Evolutionary conservation across 805 yeast species (phyloP), one percentile per base, ranked within the genome.

Genomic region (Wickerhamomyces xylosicus): DNA sequence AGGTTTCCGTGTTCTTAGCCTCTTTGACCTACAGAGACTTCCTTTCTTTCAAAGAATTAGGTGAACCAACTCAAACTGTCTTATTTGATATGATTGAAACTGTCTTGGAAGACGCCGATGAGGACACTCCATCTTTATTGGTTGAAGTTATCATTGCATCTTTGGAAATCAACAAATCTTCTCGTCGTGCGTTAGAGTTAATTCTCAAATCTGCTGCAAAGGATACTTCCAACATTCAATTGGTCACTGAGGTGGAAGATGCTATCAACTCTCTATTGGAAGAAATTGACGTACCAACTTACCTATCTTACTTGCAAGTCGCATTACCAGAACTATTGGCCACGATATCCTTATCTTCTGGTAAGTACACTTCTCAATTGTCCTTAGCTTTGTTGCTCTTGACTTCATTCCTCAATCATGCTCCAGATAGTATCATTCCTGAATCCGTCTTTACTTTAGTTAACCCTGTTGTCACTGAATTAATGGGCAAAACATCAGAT

Each of bases 111-210:
- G 80, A 74, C 1, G 72, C 92, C 0, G 83, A 77, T 34, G 95
- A 85, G 35, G 97, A 89, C 50, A 72, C 95, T 0, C 76, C 83
- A 28, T 73, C 87, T 1, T 67, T 82, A 35, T 58, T 89, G 33
- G 67, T 84, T 11, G 95, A 87, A 53, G 71, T 82, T 0, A 57
- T 84, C n/a, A 66, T 77, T 1, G 66, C 70, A 3, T 72, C 78
- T 1, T 70, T 83, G 31, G 64, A 67, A 36, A 64, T 80, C 8
- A 64, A 69, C 42, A 64, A 45, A 14, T 36, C 42, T 3, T 39
- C 47, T 8, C 44, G 34, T 28, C 56, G 54, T 2, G 64, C 71
- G 7, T 62, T 84, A 5, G 68, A 69, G 29, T 55, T 86, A 38
- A 64, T 87, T 5, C 68, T 85, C 44, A 60, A 68, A 6, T 69